A percentile compares a stretch with the other conserved stretches of the same genome.
These are phyloP conservation scores for Neonectria neomacrospora DNA, from an alignment of 2,329 filamentous ascomycete genomes.

Conservation along the genomic window DNA sequence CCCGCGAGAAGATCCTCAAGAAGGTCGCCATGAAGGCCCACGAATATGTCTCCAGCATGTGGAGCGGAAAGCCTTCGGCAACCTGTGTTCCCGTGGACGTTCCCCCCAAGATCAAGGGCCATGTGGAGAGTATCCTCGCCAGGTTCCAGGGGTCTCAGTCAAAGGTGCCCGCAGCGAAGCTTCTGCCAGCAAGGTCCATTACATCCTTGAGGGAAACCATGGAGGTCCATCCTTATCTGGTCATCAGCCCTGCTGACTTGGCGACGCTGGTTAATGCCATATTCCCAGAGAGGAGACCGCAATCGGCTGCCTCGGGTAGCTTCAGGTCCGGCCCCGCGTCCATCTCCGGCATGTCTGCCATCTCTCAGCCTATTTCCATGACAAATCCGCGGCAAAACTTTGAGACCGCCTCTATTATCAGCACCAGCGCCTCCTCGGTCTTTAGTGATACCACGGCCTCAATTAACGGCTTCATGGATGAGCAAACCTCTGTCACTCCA, in stretches of 20 bases:
- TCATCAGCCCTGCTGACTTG: slow-evolving; percentile 82
- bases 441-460: slow-evolving; percentile 75
- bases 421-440: slow-evolving; percentile 77
- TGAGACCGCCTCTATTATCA: slow-evolving; percentile 77
- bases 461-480: slow-evolving; percentile 70
- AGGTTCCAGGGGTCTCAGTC: slow-evolving; percentile 68
- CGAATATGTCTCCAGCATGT: slow-evolving; percentile 81
- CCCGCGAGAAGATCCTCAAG: slow-evolving; percentile 81
- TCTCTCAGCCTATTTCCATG: slow-evolving; percentile 75
- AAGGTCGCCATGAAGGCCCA: slow-evolving; percentile 85
- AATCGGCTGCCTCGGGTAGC: slow-evolving; percentile 70
- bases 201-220: slow-evolving; percentile 79
- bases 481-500: slow-evolving; percentile 60
- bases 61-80: slow-evolving; percentile 72
- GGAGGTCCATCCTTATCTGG: slow-evolving; percentile 82
- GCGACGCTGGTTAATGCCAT: slow-evolving; percentile 84
- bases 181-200: slow-evolving; percentile 77
- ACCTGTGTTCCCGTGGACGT: slow-evolving; percentile 60
- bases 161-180: slow-evolving; percentile 63
- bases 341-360: slow-evolving; percentile 73
- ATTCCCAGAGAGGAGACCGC: slow-evolving; percentile 78
- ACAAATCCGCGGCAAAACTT: slow-evolving; percentile 65
- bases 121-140: slow-evolving; percentile 77
- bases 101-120: slow-evolving; percentile 70
- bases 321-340: slow-evolving; percentile 75